Evolutionary conservation across 768 basidiomycete genomes (phyloP).

Genomic region (Filobasidium floriforme): DNA sequence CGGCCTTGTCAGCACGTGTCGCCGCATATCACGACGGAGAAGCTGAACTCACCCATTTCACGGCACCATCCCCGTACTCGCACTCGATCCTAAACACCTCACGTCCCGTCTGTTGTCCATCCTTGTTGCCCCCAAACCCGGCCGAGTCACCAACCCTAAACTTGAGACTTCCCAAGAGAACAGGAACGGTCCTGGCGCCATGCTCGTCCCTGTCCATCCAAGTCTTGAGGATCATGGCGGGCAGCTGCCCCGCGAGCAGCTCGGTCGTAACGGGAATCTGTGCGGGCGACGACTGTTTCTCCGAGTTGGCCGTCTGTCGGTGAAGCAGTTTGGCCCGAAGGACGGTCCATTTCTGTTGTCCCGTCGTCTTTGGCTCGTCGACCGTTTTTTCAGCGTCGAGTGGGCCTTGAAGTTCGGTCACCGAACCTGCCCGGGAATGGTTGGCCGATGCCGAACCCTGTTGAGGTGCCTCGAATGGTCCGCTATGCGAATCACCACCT

Average conservation of each 20-base stretch:
- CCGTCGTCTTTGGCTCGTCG: constrained; percentile 22
- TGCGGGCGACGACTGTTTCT: constrained; percentile 26
- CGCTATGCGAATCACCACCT: neutral
- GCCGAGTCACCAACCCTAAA: constrained; percentile 46
- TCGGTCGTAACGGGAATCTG: constrained; percentile 43
- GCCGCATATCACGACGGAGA: neutral
- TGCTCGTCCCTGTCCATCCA: constrained; percentile 45
- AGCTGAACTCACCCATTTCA: constrained; percentile 70
- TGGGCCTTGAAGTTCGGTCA: constrained; percentile 5
- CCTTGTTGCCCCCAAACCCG: constrained; percentile 28
- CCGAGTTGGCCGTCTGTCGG: constrained; percentile 11
- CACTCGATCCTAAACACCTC: constrained; percentile 53
- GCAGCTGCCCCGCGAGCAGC: constrained; percentile 41
- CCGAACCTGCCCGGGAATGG: neutral
- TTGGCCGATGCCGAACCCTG: neutral
- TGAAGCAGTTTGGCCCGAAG: constrained; percentile 35
- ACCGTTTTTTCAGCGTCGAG: constrained; percentile 23
- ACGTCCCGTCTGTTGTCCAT: constrained; percentile 35
- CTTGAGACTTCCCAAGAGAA: constrained; percentile 41
- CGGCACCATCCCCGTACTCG: constrained; percentile 87
- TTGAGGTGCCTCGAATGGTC: neutral
- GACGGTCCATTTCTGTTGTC: constrained; percentile 35
- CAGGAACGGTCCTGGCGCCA: constrained; percentile 43
- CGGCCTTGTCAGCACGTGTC: neutral
- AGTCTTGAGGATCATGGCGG: constrained; percentile 45